Base-by-base conservation (phyloP, 169 alveolate species). In the Plasmodium vivax region DNA sequence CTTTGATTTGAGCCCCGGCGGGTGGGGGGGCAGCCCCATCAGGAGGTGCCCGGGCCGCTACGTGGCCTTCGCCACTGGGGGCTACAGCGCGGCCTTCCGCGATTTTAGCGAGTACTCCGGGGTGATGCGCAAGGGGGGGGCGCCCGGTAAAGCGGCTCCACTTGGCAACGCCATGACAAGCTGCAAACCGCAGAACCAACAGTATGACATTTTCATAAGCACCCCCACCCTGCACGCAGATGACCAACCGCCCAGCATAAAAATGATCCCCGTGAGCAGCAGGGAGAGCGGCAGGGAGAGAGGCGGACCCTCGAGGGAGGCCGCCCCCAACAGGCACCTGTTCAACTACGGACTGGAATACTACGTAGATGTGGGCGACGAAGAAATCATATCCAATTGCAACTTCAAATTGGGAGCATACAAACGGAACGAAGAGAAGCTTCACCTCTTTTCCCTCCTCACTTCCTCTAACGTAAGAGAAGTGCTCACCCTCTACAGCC, bases 41-140 rank as follows among this genome's bases (percentile, higher is more conserved):
- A 47, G 74, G 19, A 87, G 80, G 56, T 34, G 68, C 32, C 27
- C 7, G 27, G 36, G 54, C 9, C 8, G 30, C 32, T 87, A 36
- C 56, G 71, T 87, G 51, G 77, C 93, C 23, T 87, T 87, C 77
- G 75, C 93, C 14, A 87, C 79, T n/a, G 93, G 93, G 0, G 23
- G 75, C 7, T 87, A 87, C 72, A 87, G 71, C 41, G 54, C 87
- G 30, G 79, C 93, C 9, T 87, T 87, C 68, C 43, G 75, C 8
- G 85, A 87, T 77, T 87, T 87, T 79, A 87, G 87, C 27, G 93
- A 87, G 2, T 87, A 87, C 43, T 87, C 93, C 5, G 93, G 93
- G 5, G 93, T 87, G 4, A 2, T 87, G 23, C 93, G 45, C 8
- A 87, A 87, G 32, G 45, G 71, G 19, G 5, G 56, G 34, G 30